Evolutionary conservation across 768 basidiomycete species (phyloP), one percentile per base, ranked within the genome.

Genomic region (Mycena vulgaris): DNA sequence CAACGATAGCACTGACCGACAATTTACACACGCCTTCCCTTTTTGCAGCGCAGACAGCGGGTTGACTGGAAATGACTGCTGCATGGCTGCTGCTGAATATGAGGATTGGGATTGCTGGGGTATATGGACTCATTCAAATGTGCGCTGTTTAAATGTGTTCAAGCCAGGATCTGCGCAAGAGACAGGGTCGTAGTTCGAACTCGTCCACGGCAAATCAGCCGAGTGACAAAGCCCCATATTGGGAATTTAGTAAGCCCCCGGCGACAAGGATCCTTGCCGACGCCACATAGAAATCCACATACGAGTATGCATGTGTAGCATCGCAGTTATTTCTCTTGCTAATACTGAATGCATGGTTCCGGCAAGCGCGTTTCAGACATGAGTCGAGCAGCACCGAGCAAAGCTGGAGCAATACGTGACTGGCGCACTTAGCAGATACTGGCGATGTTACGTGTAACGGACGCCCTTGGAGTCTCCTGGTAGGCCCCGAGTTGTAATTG

Each of bases 21-120:
- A 72, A 35, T 69, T 69, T 1, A 57, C 6, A 28, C 71, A 72
- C 0, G 71, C 71, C 28, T 66, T 64, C 14, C 71, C 71, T 37
- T 61, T 68, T 28, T 60, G 66, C 17, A 72, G 17, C 16, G 66
- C 61, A 21, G 42, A 10, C 11, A 58, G 19, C 3, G 64, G 7
- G 23, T 19, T 28, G 35, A 17, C 9, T 49, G 64, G 33, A 42
- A 31, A 49, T 14, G 27, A 30, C 10, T 48, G 28, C 21, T 27
- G 33, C 63, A 65, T 65, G 31, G 30, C 37, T 48, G n/a, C n/a
- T n/a, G n/a, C n/a, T 21, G 62, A 42, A 23, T 45, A 10, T 7
- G 25, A 27, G 35, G 28, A 1, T 2, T 5, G 40, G 42, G 17
- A 47, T 11, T 11, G 5, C 17, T 39, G 6, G 13, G 35, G 28